Base-by-base conservation (phyloP, 2,329 filamentous ascomycete species). In the Fusarium palustre region DNA sequence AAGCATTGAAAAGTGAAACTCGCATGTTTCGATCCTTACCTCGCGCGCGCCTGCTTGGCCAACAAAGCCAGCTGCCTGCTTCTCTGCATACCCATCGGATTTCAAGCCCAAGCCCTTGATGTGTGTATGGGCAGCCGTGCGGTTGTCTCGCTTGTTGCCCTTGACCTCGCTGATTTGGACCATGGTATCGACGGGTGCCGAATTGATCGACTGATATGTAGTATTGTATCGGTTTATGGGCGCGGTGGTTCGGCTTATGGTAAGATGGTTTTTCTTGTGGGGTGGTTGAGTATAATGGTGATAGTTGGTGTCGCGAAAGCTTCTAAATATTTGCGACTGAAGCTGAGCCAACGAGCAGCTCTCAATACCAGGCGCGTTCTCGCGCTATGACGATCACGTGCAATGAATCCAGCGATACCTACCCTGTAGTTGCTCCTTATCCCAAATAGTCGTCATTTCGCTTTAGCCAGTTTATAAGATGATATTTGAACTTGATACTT, bases 91-190 rank as follows among this genome's bases (percentile, higher is more conserved):
- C 68, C 96, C 96, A 89, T 97, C 93, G 50, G 88, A 79, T 77
- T 92, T 92, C 73, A 99, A 83, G 20, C 96, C 96, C 41, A 99
- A 86, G 53, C 96, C 96, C 80, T 94, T 97, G 87, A 99, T 99
- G 82, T 99, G 96, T 55, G 95, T 97, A 82, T 99, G 96, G 74
- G 95, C 92, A 66, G 96, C 95, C 48, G 96, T 99, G 78, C 96
- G 91, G 83, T 97, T 96, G 81, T 97, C 95, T 85, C 96, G 94
- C 84, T 90, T 90, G 83, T 93, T 95, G 84, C 92, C 92, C 86
- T 97, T 97, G 77, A 97, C 92, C 84, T 97, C 94, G 84, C 92
- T 97, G 82, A 96, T 94, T 80, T 94, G 91, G 75, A 95, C 92
- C 92, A 94, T 95, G 73, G 77, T 85, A 79, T 74, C 78, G 76